Evolutionary conservation across 371 early-diverging fungal species (phyloP), one percentile per base, ranked within the genome.

Genomic region (Mortierella sp.): DNA sequence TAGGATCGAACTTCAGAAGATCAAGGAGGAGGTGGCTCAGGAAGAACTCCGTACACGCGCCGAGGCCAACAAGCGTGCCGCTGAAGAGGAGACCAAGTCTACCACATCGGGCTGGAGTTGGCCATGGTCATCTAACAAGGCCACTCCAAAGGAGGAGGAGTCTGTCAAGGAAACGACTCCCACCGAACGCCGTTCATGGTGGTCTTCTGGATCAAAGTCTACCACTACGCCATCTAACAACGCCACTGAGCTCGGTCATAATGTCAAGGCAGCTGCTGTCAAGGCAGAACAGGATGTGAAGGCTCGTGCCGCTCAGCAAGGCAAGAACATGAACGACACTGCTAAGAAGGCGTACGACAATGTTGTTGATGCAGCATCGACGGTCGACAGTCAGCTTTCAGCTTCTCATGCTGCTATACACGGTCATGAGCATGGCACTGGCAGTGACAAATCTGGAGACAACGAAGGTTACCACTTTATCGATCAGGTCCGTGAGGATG

Each of bases 321-420:
- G 54, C 39, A 61, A 58, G 46, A 24, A 60, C 16, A 28, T 49
- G 49, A 1, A 46, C n/a, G 67, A 72, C 2, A 62, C 73, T 9
- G 63, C 73, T 12, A 58, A 37, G 37, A 67, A 74, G 46, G 74
- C 73, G 7, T 66, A 66, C 21, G 61, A 65, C 41, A 72, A 72
- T 49, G 72, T 72, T n/a, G 45, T 72, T 10, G 72, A 72, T 57
- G 72, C 72, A 14, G 66, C 72, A 8, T 57, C 53, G 19, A 47
- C 66, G 3, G 44, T 53, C 27, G 39, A 54, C 13, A 52, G 46
- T 10, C 72, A 71, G 27, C 40, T 14, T 9, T 21, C 46, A 16
- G 14, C 45, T 13, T 25, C 49, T 41, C 54, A 60, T 41, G 46
- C 53, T 4, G n/a, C 13, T 7, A 34, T 45, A 14, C 66, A 57